These are phyloP conservation scores for Begonia loranthoides DNA, from an alignment of 306 rosid genomes.

Conservation along the genomic window DNA sequence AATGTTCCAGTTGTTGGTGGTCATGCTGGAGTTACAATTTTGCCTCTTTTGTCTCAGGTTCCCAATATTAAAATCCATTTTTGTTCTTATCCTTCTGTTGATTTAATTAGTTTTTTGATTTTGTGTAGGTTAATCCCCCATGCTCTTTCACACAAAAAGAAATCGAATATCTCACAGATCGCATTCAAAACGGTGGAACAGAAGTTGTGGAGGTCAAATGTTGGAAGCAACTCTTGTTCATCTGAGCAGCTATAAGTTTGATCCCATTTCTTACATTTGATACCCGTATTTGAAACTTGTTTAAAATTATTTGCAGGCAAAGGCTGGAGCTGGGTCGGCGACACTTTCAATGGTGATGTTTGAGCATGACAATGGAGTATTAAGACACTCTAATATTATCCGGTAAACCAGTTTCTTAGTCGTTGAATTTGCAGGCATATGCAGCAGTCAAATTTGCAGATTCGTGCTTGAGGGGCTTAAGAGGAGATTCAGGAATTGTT, in stretches of 20 bases:
- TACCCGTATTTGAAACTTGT: not conserved
- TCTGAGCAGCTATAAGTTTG: no score
- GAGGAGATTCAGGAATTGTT: constrained; percentile 68
- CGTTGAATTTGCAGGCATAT: constrained; percentile 52
- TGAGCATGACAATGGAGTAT: no score
- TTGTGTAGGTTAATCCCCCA: constrained; percentile 79
- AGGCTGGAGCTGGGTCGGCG: constrained; percentile 94
- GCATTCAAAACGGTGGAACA: constrained; percentile 96
- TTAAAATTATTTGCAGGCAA: constrained; percentile 47
- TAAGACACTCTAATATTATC: no score
- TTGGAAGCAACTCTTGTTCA: no score
- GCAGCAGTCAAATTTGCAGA: constrained; percentile 86
- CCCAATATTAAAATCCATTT: not conserved
- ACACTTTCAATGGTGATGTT: constrained; percentile 73
- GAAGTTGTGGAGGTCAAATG: constrained; percentile 94
- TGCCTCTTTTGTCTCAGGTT: constrained; percentile 97
- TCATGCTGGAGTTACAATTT: constrained; percentile 81
- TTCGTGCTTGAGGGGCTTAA: constrained; percentile 64
- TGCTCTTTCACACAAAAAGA: constrained; percentile 63
- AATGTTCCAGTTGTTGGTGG: constrained; percentile 98
- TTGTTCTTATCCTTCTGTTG: not conserved
- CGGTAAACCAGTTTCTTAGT: no score
- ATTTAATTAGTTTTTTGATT: not conserved
- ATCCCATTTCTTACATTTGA: no score
- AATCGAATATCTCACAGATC: constrained; percentile 63